Percentiles rank a stretch among this genome's conserved stretches.
These are phyloP conservation scores for Xylaria longipes DNA, from an alignment of 495 filamentous ascomycete species.

Conservation along the genomic window DNA sequence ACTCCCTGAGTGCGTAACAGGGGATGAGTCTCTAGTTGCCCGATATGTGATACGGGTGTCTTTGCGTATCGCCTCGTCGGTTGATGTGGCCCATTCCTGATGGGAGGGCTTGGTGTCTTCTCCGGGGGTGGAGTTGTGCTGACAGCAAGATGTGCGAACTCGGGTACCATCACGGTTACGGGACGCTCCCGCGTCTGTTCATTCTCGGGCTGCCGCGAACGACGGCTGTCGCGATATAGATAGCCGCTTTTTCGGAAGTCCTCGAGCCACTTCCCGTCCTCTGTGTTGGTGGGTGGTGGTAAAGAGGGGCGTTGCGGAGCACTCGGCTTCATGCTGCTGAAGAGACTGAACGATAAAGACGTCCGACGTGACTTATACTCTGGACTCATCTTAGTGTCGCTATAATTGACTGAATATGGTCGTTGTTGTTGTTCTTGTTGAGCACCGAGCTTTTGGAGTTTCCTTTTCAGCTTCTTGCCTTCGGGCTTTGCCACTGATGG, in stretches of 20 bases:
- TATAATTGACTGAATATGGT: constrained; percentile 30
- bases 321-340: constrained; percentile 33
- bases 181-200: constrained; percentile 31
- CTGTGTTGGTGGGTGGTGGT: constrained; percentile 33
- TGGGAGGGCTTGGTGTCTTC: constrained; percentile 26
- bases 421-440: constrained; percentile 36
- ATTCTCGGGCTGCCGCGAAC: constrained; percentile 22
- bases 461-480: constrained; percentile 46
- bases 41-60: constrained; percentile 51
- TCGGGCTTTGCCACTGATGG: constrained; percentile 24
- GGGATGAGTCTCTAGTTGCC: constrained; percentile 44
- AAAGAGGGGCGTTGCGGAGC: constrained; percentile 30
- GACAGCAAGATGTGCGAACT: constrained; percentile 46
- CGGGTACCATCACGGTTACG: constrained; percentile 42
- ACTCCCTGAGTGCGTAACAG: constrained; percentile 35
- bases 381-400: constrained; percentile 33
- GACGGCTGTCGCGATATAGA: constrained; percentile 30
- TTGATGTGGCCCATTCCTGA: constrained; percentile 29
- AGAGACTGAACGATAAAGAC: constrained; percentile 21
- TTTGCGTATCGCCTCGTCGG: constrained; percentile 48
- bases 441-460: constrained; percentile 48
- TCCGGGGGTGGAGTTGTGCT: constrained; percentile 32
- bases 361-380: constrained; percentile 32
- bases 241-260: constrained; percentile 44
- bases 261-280: constrained; percentile 46